Base-by-base conservation (phyloP, 768 basidiomycete genomes). In the Pisolithus tinctorius region DNA sequence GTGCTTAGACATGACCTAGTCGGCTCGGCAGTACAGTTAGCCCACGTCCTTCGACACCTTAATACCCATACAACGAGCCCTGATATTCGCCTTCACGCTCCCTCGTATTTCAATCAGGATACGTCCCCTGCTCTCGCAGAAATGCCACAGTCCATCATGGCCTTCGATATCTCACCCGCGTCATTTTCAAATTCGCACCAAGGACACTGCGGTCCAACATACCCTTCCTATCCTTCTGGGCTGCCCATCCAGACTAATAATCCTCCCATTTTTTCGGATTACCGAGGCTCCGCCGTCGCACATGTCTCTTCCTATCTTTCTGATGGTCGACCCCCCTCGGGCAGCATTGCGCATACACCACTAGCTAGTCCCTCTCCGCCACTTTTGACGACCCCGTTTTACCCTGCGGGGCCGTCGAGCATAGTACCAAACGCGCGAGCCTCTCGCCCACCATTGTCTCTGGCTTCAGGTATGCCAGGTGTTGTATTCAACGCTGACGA, bases 1-100 rank as follows among this genome's bases (percentile, higher is more conserved):
- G 73, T 84, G 14, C 63, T 88, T 50, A 77, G 76, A 42, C 88
- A 90, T 58, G 74, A 80, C 45, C 71, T 90, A 40, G 70, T 80
- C 38, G 88, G 86, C 27, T 77, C 83, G 26, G 76, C 81, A 1
- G 72, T 74, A 26, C 82, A 86, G 53, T 72, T 88, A 7, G 69
- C 73, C 36, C 78, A 80, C 51, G 69, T 85, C 45, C 67, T 84
- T 26, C 74, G 73, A 53, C 76, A 71, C 46, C 64, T 84, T 30
- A 72, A 67, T 43, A 58, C 62, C 9, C 63, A 60, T 40, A 55
- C 60, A 2, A 57, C 64, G 20, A 66, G 67, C 20, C 57, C 69
- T 9, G 71, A 73, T 47, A 57, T 74, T 50, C 59, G 54, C 38
- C 59, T 74, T 34, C 69, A 68, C 44, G 67, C 71, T 1, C 74